These are phyloP conservation scores for Dictyostelium firmibasis DNA, from an alignment of 78 protist genomes.

Conservation along the genomic window DNA sequence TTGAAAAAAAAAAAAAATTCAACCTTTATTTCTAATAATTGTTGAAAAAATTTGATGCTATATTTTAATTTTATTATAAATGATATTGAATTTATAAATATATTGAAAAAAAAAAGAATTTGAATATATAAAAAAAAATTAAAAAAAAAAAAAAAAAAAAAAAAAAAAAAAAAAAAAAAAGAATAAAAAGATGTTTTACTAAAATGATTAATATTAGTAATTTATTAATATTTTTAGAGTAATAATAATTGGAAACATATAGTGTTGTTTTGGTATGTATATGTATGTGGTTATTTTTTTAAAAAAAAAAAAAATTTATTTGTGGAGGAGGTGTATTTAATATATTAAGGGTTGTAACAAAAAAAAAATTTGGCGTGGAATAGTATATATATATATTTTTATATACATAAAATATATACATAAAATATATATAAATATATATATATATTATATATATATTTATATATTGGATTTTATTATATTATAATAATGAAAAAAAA, in stretches of 20 bases:
- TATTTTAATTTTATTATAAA: too few relatives aligned
- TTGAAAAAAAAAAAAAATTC: background rate
- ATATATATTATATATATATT: too few relatives aligned
- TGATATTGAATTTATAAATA: background rate
- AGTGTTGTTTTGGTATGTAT: background rate
- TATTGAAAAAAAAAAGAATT: background rate
- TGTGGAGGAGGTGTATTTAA: background rate
- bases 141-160: too few relatives aligned
- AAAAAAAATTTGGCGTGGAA: background rate
- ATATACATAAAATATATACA: too few relatives aligned
- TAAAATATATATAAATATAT: too few relatives aligned
- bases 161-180: too few relatives aligned
- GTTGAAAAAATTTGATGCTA: background rate
- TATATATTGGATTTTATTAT: too few relatives aligned
- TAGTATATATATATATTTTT: background rate
- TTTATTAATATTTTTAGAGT: background rate
- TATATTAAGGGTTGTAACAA: background rate
- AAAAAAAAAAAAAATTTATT: too few relatives aligned
- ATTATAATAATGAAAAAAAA: too few relatives aligned
- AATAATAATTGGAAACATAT: background rate
- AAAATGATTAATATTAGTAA: background rate
- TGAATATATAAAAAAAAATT: too few relatives aligned
- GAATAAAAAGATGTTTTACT: background rate
- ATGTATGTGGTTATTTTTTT: background rate
- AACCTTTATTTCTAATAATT: background rate